These are phyloP conservation scores for Herpetomonas samuelpessoai DNA, from an alignment of 208 protist genomes.

Conservation along the genomic window DNA sequence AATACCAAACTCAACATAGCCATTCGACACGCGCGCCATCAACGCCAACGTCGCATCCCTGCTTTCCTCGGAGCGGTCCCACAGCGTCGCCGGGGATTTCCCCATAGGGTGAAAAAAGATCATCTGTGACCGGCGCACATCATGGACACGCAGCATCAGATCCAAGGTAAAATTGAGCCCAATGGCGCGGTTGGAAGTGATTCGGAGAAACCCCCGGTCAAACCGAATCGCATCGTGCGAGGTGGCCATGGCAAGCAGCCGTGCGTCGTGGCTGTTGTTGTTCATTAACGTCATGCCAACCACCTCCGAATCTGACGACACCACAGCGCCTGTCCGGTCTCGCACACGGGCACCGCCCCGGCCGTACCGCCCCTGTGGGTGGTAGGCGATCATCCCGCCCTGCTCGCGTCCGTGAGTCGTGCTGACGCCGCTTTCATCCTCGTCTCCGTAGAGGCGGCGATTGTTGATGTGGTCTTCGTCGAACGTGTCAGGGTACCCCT, in stretches of 20 bases:
- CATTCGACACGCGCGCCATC: constrained; percentile 42
- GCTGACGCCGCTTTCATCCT: neutral
- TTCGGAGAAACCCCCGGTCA: constrained; percentile 57
- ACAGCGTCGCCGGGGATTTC: neutral
- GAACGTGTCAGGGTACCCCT: constrained; percentile 23
- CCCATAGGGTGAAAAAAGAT: constrained; percentile 60
- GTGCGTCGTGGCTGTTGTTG: neutral
- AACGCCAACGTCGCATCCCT: constrained; percentile 12
- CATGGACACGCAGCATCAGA: constrained; percentile 43
- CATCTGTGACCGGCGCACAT: constrained; percentile 54
- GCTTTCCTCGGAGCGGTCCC: constrained; percentile 1
- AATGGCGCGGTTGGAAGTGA: constrained; percentile 30
- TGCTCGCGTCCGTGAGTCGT: too few species aligned
- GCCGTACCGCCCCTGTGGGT: too few species aligned
- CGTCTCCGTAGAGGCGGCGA: neutral
- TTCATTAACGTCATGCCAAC: neutral
- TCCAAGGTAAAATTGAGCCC: constrained; percentile 76
- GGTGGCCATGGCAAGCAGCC: constrained; percentile 7
- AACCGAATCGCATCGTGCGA: constrained; percentile 63
- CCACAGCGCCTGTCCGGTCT: too few species aligned
- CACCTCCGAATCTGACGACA: neutral
- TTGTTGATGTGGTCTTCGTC: constrained; percentile 14
- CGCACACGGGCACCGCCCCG: too few species aligned
- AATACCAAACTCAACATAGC: constrained; percentile 49
- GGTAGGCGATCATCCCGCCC: too few species aligned